These are phyloP conservation scores for Xylaria intraflava DNA, from an alignment of 495 filamentous ascomycete genomes.

Conservation along the genomic window DNA sequence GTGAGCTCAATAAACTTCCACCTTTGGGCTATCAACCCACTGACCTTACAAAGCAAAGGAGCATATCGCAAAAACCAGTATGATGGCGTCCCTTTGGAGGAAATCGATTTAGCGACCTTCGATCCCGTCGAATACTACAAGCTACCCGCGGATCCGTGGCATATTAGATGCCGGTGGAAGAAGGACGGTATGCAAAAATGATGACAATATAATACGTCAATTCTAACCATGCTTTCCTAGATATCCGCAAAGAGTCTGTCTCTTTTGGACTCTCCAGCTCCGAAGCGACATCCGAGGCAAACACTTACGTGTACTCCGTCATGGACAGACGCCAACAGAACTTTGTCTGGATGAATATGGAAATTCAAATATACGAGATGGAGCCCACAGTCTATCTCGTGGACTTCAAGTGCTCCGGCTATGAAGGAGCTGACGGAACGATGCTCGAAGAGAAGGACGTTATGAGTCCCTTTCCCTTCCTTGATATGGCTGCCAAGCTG, in stretches of 20 bases:
- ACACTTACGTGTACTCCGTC: conserved; percentile 28
- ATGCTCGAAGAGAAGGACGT: conserved; percentile 65
- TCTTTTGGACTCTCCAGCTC: conserved; percentile 23
- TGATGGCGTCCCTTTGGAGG: conserved; percentile 16
- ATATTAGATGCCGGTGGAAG: conserved; percentile 80
- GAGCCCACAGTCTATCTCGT: conserved; percentile 91
- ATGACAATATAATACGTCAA: neutral
- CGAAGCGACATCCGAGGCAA: conserved; percentile 28
- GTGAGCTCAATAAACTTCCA: conserved; percentile 9
- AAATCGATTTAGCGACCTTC: conserved; percentile 23
- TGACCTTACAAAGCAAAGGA: neutral
- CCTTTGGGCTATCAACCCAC: neutral
- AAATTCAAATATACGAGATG: conserved; percentile 94
- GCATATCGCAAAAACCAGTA: conserved; percentile 17
- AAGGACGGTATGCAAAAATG: conserved; percentile 63
- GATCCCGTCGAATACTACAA: conserved; percentile 50
- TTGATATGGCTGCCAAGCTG: conserved; percentile 64
- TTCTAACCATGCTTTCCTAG: conserved; percentile 20
- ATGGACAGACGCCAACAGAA: conserved; percentile 42
- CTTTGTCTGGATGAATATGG: conserved; percentile 75
- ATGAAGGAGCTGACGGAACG: conserved; percentile 63
- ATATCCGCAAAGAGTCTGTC: conserved; percentile 32
- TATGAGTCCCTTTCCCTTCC: conserved; percentile 68
- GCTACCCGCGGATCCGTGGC: conserved; percentile 90
- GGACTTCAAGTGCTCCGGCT: conserved; percentile 98